Evolutionary conservation across 306 rosid genomes (phyloP).

Genomic region (Cicer bijugum): DNA sequence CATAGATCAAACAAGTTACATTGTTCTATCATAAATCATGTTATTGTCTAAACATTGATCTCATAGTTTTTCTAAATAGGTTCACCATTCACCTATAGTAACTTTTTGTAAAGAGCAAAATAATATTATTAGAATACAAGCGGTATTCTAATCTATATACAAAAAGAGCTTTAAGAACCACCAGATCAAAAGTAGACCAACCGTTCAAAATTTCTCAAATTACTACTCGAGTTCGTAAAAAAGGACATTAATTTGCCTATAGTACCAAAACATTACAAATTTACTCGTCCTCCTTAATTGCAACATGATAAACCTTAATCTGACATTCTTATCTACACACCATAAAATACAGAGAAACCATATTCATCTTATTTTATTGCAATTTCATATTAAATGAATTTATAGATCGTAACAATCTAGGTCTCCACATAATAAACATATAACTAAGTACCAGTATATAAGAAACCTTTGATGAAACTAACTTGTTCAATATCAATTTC

Average conservation of each 20-base stretch:
- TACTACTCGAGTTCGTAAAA: background rate
- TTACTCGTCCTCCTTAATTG: background rate
- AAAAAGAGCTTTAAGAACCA: background rate
- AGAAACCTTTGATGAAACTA: constrained; percentile 48
- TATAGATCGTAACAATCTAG: background rate
- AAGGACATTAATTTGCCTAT: background rate
- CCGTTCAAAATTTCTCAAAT: background rate
- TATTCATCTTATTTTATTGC: background rate
- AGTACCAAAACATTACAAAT: background rate
- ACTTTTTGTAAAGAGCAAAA: background rate
- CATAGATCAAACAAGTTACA: background rate
- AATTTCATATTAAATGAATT: background rate
- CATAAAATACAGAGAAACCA: background rate
- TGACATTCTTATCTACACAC: background rate
- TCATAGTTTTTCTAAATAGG: background rate
- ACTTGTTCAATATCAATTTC: constrained; percentile 69
- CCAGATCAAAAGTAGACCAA: background rate
- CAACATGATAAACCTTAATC: background rate
- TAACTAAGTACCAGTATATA: constrained; percentile 3
- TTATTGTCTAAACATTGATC: background rate
- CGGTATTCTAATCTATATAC: background rate
- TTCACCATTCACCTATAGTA: background rate
- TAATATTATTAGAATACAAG: background rate
- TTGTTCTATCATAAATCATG: background rate
- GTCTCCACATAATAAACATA: background rate